Base-by-base conservation (phyloP, 1,284 basidiomycete genomes). In the Tilletia walkeri region DNA sequence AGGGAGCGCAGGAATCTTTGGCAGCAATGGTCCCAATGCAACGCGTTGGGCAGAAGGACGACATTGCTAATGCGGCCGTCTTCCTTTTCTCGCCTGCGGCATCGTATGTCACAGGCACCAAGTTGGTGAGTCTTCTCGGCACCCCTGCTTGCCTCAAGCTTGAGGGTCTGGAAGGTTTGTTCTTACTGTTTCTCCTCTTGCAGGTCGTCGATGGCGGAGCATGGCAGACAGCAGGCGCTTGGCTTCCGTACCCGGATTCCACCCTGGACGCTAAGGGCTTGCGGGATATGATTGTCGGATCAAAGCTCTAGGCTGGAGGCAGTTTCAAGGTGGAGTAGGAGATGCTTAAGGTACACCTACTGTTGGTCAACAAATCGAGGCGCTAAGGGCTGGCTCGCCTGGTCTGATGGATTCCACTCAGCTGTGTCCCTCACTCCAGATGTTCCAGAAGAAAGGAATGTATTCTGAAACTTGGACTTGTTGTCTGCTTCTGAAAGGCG, bases 1-100 rank as follows among this genome's bases (percentile, higher is more conserved):
- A 87, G 75, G 83, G 85, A 65, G 81, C 72, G 49, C 83, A 84
- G 10, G 78, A 81, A 0, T 38, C 73, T 10, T 68, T 82, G 9
- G 69, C 70, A 1, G 69, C 72, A n/a, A 65, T 63, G 6, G 75
- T 83, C 1, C 83, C 83, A 1, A 65, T 80, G 72, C 80, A 82
- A 70, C 75, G 82, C 47, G 73, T 79, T 66, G 83, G 82, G n/a
- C 66, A 70, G 10, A 81, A 80, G 47, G 69, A 87, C 69, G 94
- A 99, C 81, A 87, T 95, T 73, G 93, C 90, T 1, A 91, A 92
- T 80, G 88, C 90, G 2, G 87, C 90, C 0, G 86, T 95, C 2
- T 98, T 92, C 85, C 86, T 99, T 54, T 95, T 97, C 86, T 94
- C 92, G 73, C 89, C 90, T 63, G 94, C 93, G 0, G 94, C 93